These are phyloP conservation scores for Cercophora newfieldiana DNA, from an alignment of 495 filamentous ascomycete genomes.

Conservation along the genomic window DNA sequence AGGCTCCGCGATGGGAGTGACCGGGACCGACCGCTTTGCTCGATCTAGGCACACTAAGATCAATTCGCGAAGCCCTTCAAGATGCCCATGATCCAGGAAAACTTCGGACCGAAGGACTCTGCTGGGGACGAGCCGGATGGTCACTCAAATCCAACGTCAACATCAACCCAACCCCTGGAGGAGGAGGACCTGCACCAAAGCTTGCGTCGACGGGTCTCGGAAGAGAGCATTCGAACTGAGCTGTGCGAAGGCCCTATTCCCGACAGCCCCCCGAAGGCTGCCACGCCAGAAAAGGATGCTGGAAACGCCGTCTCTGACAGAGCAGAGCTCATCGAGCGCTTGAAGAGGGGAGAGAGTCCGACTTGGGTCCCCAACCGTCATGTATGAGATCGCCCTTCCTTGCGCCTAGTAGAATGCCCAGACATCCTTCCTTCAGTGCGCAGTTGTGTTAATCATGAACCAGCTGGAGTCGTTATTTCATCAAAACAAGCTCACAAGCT, in stretches of 20 bases:
- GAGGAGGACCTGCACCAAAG: slow-evolving; percentile 12
- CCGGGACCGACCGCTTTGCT: slow-evolving; percentile 3
- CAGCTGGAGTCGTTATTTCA: slow-evolving; percentile 45
- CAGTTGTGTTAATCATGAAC: slow-evolving; percentile 3
- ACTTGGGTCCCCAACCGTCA: slow-evolving; percentile 68
- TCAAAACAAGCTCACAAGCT: slow-evolving; percentile 28
- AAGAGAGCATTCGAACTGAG: slow-evolving; percentile 57
- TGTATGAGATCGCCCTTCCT: slow-evolving; percentile 60
- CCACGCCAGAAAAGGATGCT: slow-evolving; percentile 32
- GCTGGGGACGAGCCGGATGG: background rate
- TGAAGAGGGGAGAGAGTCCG: slow-evolving; percentile 78
- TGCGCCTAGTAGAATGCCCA: background rate
- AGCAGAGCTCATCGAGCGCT: slow-evolving; percentile 76
- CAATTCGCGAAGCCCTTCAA: slow-evolving; percentile 18
- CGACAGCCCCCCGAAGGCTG: slow-evolving; percentile 39
- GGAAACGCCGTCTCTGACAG: slow-evolving; percentile 53
- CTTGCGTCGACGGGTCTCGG: slow-evolving; percentile 40
- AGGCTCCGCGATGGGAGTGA: slow-evolving; percentile 12
- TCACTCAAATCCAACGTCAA: slow-evolving; percentile 23
- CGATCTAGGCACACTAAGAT: background rate
- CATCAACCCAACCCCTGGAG: slow-evolving; percentile 18
- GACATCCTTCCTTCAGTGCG: background rate
- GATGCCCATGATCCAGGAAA: slow-evolving; percentile 64
- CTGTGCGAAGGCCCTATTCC: slow-evolving; percentile 56
- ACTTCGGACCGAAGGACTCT: slow-evolving; percentile 33